Evolutionary conservation across 805 yeast genomes (phyloP), one percentile per base, ranked within the genome.

Genomic region (Yamadazyma akitaensis): DNA sequence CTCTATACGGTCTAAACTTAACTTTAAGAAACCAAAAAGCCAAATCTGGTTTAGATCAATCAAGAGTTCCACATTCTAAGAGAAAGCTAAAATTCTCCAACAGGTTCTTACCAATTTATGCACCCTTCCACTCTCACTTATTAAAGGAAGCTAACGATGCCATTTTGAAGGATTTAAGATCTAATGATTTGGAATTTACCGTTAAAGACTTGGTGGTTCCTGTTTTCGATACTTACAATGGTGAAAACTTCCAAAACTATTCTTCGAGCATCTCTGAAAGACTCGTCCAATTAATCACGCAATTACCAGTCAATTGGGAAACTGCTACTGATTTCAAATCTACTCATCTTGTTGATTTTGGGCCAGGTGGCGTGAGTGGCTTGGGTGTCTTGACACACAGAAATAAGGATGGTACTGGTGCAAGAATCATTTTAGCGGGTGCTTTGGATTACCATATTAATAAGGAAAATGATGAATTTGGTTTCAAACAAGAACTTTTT

Each of bases 331-430:
- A 80, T 54, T 88, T 88, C 65, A 65, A 79, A 40, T 79, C 94
- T 24, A 87, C 97, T 40, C 99, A 94, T 65, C 80, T 94, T 59
- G 68, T 94, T 52, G 99, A 94, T 72, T 94, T 94, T 59, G 99
- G 99, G 65, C 99, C 99, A 51, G 99, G 99, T 70, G 98, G 98
- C 58, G 83, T 88, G 33, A 88, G 97, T 38, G 99, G 99, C 60
- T 77, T 94, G 56, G 99, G 99, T 72, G 87, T 87, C 51, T 78
- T 94, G 58, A 94, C 99, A 48, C 97, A 90, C 72, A 85, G 96
- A 72, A 94, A 92, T 77, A 94, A 92, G 70, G 99, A 94, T 60
- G 99, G 99, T 68, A 89, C 97, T 43, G 99, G 99, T 70, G 86
- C 87, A 42, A 86, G 99, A 70, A 76, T 92, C 54, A 88, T 94